Evolutionary conservation across 2,329 filamentous ascomycete species (phyloP), one percentile per base, ranked within the genome.

Genomic region (Aspergillus puulaauensis): DNA sequence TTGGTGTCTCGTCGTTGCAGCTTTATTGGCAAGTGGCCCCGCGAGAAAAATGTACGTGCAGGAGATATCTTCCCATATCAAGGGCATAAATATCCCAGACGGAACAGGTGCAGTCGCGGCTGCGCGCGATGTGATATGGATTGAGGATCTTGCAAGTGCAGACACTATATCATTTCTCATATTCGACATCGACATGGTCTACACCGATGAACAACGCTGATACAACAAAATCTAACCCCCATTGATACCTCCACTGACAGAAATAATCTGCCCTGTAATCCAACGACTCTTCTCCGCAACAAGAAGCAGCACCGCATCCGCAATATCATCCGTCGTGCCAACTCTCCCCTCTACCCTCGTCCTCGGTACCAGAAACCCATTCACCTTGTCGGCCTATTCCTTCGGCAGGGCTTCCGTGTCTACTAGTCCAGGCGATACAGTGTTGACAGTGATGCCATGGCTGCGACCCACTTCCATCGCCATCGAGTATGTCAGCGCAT

Each of bases 401-500:
- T 14, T 14, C 12, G 35, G 35, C 1, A 33, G 14, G 7, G n/a
- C 23, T 19, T 37, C 57, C 1, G 56, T 58, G 4, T 46, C 52
- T 4, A 55, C 35, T 4, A 52, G 57, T 7, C 57, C 57, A 19
- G 57, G 57, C n/a, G 33, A 46, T 2, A 59, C 41, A 21, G 41
- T 47, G 8, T 59, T 59, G 2, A 59, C 33, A 1, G 57, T 59
- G 1, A 56, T 41, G 7, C 35, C 35, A n/a, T 47, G 40, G 14
- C 19, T 24, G 23, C 51, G 57, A 4, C 57, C 57, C 6, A 44
- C 41, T 6, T 23, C 41, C 19, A 12, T 23, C 6, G 56, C 56
- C 56, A 46, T 52, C 4, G 47, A 41, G 3, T 33, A n/a, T 3
- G 41, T 41, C 11, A 52, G 45, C 64, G 82, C 82, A 68, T 86